Percentiles rank a stretch among this genome's conserved stretches.
Conservation (phyloP, 225 moss, liverwort and hornwort species). For the Polytrichum formosum region DNA sequence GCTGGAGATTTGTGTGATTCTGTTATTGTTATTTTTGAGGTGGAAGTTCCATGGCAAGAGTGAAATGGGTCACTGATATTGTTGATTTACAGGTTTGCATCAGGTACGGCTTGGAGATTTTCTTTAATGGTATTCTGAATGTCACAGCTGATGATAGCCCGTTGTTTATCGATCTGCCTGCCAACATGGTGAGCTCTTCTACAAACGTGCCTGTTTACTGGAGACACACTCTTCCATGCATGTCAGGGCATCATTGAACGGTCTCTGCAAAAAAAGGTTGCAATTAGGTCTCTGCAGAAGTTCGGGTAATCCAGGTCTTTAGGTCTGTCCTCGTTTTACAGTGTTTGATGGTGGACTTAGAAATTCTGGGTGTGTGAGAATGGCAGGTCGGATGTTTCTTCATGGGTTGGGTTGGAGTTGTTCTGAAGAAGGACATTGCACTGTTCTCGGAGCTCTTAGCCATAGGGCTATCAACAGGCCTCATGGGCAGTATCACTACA, state of each 20-base stretch:
- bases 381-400: constrained; percentile 92
- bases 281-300: too few species aligned
- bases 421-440: constrained; percentile 77
- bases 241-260: too few species aligned
- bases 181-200: constrained; percentile 67
- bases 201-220: too few species aligned
- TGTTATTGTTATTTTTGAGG: too few species aligned
- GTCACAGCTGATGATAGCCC: constrained; percentile 49
- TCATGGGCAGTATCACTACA: constrained; percentile 98
- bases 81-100: constrained; percentile 55
- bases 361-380: background rate
- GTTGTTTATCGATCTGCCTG: constrained; percentile 76
- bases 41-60: too few species aligned
- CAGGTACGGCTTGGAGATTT: constrained; percentile 64
- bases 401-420: constrained; percentile 98
- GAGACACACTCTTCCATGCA: too few species aligned
- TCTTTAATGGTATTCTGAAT: constrained; percentile 57
- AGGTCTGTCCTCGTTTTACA: too few species aligned
- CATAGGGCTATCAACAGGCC: constrained; percentile 89
- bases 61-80: too few species aligned
- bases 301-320: too few species aligned
- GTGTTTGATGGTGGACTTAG: too few species aligned
- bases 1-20: too few species aligned
- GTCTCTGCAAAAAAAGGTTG: too few species aligned
- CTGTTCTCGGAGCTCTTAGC: constrained; percentile 71